Conservation (phyloP, 257 asterid species). For the Penstemon davidsonii region DNA sequence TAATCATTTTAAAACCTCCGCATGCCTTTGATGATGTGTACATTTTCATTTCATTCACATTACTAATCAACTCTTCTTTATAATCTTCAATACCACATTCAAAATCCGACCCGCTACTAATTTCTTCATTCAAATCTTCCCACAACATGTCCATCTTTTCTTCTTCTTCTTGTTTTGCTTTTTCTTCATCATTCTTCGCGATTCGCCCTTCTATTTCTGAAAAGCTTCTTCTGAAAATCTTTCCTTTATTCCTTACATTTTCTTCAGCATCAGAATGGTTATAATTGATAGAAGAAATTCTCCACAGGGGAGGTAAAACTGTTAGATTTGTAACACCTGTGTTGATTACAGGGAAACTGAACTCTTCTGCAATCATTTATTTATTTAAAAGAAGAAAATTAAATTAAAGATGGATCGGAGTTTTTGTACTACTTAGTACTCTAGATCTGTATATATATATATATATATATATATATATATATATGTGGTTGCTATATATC, state of each 20-base stretch:
- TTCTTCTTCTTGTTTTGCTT: slow-evolving; percentile 16
- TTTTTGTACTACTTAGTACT: too few relatives aligned
- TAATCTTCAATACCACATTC: not conserved
- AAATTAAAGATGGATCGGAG: slow-evolving; percentile 8
- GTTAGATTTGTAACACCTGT: slow-evolving; percentile 14
- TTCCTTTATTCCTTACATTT: slow-evolving; percentile 21
- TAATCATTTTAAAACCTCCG: too few relatives aligned
- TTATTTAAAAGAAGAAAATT: not conserved
- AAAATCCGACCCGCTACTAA: not conserved
- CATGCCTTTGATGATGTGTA: not conserved
- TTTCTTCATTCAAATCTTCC: slow-evolving; percentile 51
- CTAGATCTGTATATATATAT: too few relatives aligned
- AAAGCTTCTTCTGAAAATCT: slow-evolving; percentile 28
- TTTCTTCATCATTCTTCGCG: not conserved
- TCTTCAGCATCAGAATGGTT: slow-evolving; percentile 7
- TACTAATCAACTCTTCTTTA: not conserved
- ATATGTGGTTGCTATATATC: not conserved
- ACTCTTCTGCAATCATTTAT: slow-evolving; percentile 35
- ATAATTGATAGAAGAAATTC: slow-evolving; percentile 32
- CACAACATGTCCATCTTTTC: slow-evolving; percentile 58
- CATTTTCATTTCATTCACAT: slow-evolving; percentile 6
- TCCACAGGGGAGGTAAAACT: slow-evolving; percentile 44
- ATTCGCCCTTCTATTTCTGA: slow-evolving; percentile 22
- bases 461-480: not conserved
- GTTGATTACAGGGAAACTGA: slow-evolving; percentile 43